Base-by-base conservation (phyloP, 192 early-diverging fungal species). In the Backusella macrospora region DNA sequence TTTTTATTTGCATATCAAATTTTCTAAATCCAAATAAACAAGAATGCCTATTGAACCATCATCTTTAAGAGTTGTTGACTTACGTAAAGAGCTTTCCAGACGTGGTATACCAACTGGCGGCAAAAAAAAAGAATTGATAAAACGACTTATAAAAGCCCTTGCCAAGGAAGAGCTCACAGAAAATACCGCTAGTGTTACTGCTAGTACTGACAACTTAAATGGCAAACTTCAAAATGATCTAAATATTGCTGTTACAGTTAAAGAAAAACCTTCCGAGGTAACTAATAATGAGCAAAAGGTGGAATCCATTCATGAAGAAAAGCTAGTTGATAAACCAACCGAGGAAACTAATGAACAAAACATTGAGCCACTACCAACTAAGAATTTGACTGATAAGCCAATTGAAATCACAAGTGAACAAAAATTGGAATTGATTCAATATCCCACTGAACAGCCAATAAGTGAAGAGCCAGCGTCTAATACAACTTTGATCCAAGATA, bases 91-190 rank as follows among this genome's bases (percentile, higher is more conserved):
- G 73, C 81, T 92, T 6, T 70, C 81, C 9, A 76, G 80, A 34
- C 86, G 87, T 44, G 81, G 81, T 15, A 66, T 91, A 29, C 46
- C 91, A 12, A 91, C 84, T 0, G 86, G 81, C 18, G 91, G 91
- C 1, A 80, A 88, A 59, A 92, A 91, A 71, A 87, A 88, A 55
- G 91, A 89, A 8, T 70, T 92, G n/a, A 81, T 91, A 10, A 72
- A 86, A 49, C 86, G 91, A 18, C 79, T 92, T 6, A 81, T 85
- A 52, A 85, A 88, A 68, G 88, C 86, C 2, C 66, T 90, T 59
- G 52, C 52, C 23, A 12, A 59, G 8, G 21, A 21, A 8, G 21
- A 23, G 5, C 52, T 21, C 26, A 12, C 21, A 59, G 48, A 49
- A 43, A 10, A 6, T 43, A 9, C 8, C 4, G 5, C 4, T 43